Evolutionary conservation across 2,329 filamentous ascomycete genomes (phyloP), one percentile per base, ranked within the genome.

Genomic region (Trichothecium sympodiale): DNA sequence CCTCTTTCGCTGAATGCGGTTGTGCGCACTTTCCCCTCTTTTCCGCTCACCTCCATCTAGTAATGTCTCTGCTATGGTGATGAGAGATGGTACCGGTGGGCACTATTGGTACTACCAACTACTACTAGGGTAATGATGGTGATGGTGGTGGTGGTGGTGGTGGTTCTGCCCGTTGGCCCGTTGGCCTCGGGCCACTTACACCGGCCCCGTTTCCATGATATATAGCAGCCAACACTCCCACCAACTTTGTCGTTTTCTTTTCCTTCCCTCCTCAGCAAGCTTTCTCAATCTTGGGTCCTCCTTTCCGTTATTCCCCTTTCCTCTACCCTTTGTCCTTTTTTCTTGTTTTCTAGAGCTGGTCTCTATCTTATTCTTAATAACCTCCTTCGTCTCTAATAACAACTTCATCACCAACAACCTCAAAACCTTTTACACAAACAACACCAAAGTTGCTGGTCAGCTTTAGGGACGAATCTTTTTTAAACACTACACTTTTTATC

Each of bases 221-320:
- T 39, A 39, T 39, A 36, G 13, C 34, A 45, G 48, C 49, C 54
- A 53, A 53, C 52, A 53, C 54, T 54, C 51, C 52, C 50, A 47
- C 49, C 40, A 31, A 50, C 48, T 51, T 48, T 53, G 50, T 55
- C 50, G 53, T 52, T 60, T 60, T 59, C 35, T 50, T 54, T 63
- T 64, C 57, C 60, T 62, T 52, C 51, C 51, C 51, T 74, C 76
- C 68, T 68, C 68, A 80, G 77, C 78, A 82, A 82, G 77, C 65
- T 64, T 53, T 66, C 59, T 45, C 69, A 69, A 62, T 53, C 49
- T 56, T 59, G 54, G 67, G 67, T 67, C 64, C 64, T 67, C 60
- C 59, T 66, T 73, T 69, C 65, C 54, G 49, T 54, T 53, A 46
- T 45, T 46, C 46, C 45, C 40, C 53, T 53, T 51, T 54, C 51